A percentile compares a stretch with the other conserved stretches of the same genome.
Evolutionary conservation across 768 basidiomycete genomes (phyloP).

Genomic region (Cystofilobasidium macerans): DNA sequence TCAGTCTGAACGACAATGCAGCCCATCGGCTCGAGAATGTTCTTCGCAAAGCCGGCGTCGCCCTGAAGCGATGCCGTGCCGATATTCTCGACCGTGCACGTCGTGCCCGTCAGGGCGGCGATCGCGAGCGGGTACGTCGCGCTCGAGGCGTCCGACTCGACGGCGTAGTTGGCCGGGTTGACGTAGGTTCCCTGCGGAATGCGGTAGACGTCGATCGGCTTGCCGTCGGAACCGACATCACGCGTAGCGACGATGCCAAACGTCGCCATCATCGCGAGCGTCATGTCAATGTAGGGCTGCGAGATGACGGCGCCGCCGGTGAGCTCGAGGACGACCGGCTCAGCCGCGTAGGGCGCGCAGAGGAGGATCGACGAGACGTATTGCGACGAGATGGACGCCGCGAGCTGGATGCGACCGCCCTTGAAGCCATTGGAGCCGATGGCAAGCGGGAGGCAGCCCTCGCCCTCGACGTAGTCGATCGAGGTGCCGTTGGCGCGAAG

Average conservation of each 20-base stretch:
- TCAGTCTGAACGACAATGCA: slow-evolving; percentile 79
- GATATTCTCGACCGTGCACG: slow-evolving; percentile 86
- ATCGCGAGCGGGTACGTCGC: slow-evolving; percentile 96
- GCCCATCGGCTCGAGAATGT: slow-evolving; percentile 89
- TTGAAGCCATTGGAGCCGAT: slow-evolving; percentile 72
- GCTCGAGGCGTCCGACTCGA: slow-evolving; percentile 89
- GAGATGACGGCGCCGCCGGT: slow-evolving; percentile 92
- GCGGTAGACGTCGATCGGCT: slow-evolving; percentile 64
- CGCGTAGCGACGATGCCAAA: slow-evolving; percentile 74
- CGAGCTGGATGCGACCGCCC: slow-evolving; percentile 71
- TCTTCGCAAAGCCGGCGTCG: slow-evolving; percentile 90
- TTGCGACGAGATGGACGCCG: slow-evolving; percentile 92
- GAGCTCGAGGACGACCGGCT: slow-evolving; percentile 77
- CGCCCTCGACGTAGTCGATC: slow-evolving; percentile 64
- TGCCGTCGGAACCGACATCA: slow-evolving; percentile 53
- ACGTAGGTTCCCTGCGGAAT: slow-evolving; percentile 66
- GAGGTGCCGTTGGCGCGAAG: slow-evolving; percentile 66
- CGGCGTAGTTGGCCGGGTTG: slow-evolving; percentile 70
- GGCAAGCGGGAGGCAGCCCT: slow-evolving; percentile 77
- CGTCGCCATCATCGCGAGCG: slow-evolving; percentile 89
- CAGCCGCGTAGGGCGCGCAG: slow-evolving; percentile 81
- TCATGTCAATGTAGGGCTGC: slow-evolving; percentile 99
- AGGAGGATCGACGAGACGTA: slow-evolving; percentile 95
- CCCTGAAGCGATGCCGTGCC: slow-evolving; percentile 85
- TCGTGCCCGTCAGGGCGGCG: slow-evolving; percentile 93